A percentile compares a stretch with the other conserved stretches of the same genome.
Conservation (phyloP, 352 stramenopile species). For the Globisporangium cylindrosporum region DNA sequence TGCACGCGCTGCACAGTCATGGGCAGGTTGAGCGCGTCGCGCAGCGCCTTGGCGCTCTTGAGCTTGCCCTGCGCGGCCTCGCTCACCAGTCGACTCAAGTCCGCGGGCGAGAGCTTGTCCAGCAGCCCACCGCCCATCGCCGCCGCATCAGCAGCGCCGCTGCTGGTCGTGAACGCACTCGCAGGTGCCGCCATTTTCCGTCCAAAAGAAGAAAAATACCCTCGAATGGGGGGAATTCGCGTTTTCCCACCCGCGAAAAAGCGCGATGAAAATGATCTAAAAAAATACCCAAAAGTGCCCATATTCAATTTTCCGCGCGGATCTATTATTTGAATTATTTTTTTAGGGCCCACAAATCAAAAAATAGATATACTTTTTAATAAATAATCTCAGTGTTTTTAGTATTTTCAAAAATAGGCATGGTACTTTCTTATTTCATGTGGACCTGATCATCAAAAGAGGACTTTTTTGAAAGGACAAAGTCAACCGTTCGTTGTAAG, state of each 20-base stretch:
- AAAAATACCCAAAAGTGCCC: neutral
- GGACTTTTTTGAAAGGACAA: too few species aligned
- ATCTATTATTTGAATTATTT: neutral
- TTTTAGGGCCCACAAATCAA: neutral
- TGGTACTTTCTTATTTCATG: too few species aligned
- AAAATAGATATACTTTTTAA: too few species aligned
- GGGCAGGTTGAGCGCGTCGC: constrained; percentile 13
- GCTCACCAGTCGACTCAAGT: constrained; percentile 1
- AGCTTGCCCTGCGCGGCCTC: constrained; percentile 8
- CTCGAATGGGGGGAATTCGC: constrained; percentile 1
- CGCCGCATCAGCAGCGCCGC: neutral
- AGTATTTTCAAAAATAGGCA: too few species aligned
- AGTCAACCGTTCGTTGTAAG: too few species aligned
- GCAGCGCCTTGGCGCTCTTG: constrained; percentile 15
- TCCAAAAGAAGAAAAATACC: neutral
- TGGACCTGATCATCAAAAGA: too few species aligned
- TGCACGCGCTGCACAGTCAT: constrained; percentile 6
- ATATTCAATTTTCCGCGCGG: neutral
- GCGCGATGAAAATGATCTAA: neutral
- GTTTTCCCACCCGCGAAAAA: neutral
- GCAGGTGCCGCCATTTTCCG: neutral
- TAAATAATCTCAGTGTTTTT: too few species aligned
- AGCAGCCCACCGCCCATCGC: neutral
- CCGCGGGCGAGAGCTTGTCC: constrained; percentile 2
- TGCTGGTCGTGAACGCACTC: too few species aligned